phyloP scores from a whole-genome alignment of 306 rosid species.

The Cicer yamashitae region DNA sequence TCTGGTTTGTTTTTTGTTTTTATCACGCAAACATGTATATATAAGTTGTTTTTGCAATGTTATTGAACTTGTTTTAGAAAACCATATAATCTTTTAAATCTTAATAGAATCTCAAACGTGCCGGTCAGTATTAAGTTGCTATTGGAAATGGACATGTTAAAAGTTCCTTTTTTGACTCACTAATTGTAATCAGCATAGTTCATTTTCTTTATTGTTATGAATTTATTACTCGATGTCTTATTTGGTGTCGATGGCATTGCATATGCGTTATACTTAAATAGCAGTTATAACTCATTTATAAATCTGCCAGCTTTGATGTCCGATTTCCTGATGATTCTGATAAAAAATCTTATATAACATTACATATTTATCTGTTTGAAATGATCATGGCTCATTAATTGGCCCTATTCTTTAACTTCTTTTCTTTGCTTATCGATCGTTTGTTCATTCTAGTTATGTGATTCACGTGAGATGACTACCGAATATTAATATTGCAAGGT shows the following conservation, averaged over 20 bases:
- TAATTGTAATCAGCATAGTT: neutral
- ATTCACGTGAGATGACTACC: no score
- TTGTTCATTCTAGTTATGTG: no score
- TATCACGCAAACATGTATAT: neutral
- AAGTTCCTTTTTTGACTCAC: conserved; percentile 19
- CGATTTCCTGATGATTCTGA: conserved; percentile 1
- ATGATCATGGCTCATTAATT: neutral
- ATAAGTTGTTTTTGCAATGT: conserved; percentile 1
- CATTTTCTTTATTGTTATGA: neutral
- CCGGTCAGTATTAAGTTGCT: neutral
- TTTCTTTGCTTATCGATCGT: no score
- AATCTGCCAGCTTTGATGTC: neutral
- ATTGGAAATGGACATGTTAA: conserved; percentile 17
- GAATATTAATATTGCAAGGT: no score
- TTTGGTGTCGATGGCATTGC: conserved; percentile 15
- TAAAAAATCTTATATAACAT: neutral
- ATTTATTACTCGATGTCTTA: neutral
- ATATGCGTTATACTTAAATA: neutral
- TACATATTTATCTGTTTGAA: neutral
- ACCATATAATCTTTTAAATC: conserved; percentile 13
- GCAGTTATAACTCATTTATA: conserved; percentile 1
- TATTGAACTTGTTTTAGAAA: conserved; percentile 27
- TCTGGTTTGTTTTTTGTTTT: neutral
- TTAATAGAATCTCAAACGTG: neutral
- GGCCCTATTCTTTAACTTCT: neutral